A percentile compares a stretch with the other conserved stretches of the same genome.
Evolutionary conservation across 257 asterid species (phyloP).

Genomic region (Marsdenia floribunda): DNA sequence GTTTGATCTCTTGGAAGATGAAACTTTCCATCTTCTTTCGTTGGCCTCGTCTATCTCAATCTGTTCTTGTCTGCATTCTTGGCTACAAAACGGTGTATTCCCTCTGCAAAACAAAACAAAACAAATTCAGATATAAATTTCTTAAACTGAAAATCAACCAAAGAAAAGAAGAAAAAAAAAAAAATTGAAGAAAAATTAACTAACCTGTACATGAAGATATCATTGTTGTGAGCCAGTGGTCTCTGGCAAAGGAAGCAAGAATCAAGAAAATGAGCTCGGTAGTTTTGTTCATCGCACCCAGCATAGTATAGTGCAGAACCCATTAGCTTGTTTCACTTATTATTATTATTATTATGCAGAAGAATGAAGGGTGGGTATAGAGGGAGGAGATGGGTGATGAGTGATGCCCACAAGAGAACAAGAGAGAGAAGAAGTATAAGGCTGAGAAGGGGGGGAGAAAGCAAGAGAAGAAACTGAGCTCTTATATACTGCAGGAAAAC

Average conservation of each 20-base stretch:
- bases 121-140: background rate
- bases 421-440: background rate
- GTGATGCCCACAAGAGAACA: background rate
- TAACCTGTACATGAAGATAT: conserved; percentile 97
- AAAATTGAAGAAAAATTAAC: background rate
- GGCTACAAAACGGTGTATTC: conserved; percentile 38
- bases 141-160: background rate
- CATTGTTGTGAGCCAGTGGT: conserved; percentile 54
- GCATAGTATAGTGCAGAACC: conserved; percentile 32
- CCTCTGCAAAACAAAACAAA: conserved; percentile 54
- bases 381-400: background rate
- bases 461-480: background rate
- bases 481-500: background rate
- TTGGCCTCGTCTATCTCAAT: conserved; percentile 81
- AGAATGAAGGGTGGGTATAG: background rate
- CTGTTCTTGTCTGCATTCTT: conserved; percentile 80
- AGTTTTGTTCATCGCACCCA: conserved; percentile 41
- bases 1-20: conserved; percentile 55
- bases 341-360: background rate
- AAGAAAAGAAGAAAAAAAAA: background rate
- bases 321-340: conserved; percentile 22
- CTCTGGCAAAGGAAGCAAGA: conserved; percentile 68
- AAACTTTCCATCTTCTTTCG: conserved; percentile 54
- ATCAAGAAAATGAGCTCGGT: conserved; percentile 77
- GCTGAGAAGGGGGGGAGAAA: background rate